These are phyloP conservation scores for Gynochthodes officinalis DNA, from an alignment of 257 asterid species.

Conservation along the genomic window DNA sequence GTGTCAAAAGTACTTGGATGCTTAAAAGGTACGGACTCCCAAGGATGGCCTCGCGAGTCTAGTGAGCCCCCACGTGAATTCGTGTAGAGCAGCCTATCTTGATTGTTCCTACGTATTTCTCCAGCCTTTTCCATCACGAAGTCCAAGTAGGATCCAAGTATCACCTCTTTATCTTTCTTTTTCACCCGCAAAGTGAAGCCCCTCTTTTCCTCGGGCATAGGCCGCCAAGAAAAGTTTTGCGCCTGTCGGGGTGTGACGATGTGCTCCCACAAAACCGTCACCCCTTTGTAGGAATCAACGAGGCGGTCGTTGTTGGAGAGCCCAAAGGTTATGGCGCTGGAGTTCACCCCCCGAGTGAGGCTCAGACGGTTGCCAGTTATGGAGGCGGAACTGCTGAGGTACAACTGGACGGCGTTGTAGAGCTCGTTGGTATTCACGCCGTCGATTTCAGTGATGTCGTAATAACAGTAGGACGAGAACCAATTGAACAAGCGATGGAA, in stretches of 20 bases:
- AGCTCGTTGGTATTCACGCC: slow-evolving; percentile 54
- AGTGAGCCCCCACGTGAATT: slow-evolving; percentile 48
- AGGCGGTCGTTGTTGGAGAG: slow-evolving; percentile 42
- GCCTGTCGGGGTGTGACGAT: slow-evolving; percentile 39
- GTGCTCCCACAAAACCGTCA: slow-evolving; percentile 42
- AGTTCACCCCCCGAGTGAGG: slow-evolving; percentile 39
- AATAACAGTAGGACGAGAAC: slow-evolving; percentile 42
- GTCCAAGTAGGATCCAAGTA: slow-evolving; percentile 35
- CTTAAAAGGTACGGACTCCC: slow-evolving; percentile 56
- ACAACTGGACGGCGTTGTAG: slow-evolving; percentile 47
- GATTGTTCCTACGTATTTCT: slow-evolving; percentile 38
- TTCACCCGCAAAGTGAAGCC: slow-evolving; percentile 41
- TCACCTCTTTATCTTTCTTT: slow-evolving; percentile 34
- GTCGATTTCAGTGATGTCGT: slow-evolving; percentile 45
- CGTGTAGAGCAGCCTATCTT: slow-evolving; percentile 40
- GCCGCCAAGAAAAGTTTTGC: slow-evolving; percentile 45
- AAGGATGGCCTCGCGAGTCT: slow-evolving; percentile 44
- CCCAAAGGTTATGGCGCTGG: slow-evolving; percentile 42
- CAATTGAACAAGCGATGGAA: slow-evolving; percentile 31
- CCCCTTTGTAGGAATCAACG: slow-evolving; percentile 30
- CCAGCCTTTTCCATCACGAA: slow-evolving; percentile 39
- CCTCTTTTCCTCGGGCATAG: slow-evolving; percentile 45
- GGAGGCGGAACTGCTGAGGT: slow-evolving; percentile 40
- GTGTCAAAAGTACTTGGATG: slow-evolving; percentile 49
- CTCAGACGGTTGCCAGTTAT: slow-evolving; percentile 36